Conservation (phyloP, 768 basidiomycete species). For the Xerocomus potaroensis region DNA sequence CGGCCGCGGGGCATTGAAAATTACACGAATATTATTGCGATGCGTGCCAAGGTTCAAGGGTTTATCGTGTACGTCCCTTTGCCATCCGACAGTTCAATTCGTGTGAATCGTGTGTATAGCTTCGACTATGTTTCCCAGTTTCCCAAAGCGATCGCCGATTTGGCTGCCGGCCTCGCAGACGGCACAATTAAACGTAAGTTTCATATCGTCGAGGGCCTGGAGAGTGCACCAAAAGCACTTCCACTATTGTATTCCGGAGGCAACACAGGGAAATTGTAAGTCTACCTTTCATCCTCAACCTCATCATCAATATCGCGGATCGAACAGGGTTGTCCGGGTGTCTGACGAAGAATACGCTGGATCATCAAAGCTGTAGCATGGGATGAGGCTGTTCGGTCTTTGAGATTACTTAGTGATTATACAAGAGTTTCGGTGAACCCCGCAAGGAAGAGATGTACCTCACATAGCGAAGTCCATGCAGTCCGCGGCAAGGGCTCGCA, state of each 20-base stretch:
- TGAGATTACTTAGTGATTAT: background rate
- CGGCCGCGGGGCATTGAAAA: slow-evolving; percentile 63
- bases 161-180: slow-evolving; percentile 53
- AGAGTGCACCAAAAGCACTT: slow-evolving; percentile 67
- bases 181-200: slow-evolving; percentile 78
- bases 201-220: slow-evolving; percentile 72
- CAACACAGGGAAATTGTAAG: slow-evolving; percentile 75
- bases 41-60: slow-evolving; percentile 77
- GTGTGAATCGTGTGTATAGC: slow-evolving; percentile 35
- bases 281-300: background rate
- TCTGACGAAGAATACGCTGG: slow-evolving; percentile 34
- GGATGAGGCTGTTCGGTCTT: background rate
- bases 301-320: slow-evolving; percentile 3
- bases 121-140: slow-evolving; percentile 70
- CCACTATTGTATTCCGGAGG: slow-evolving; percentile 69
- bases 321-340: slow-evolving; percentile 53
- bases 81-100: too few species aligned
- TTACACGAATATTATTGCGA: slow-evolving; percentile 66
- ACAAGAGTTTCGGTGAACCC: too few species aligned
- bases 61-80: slow-evolving; percentile 65
- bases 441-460: slow-evolving; percentile 13
- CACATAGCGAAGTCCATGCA: slow-evolving; percentile 3
- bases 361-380: slow-evolving; percentile 5
- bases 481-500: background rate
- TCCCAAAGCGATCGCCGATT: slow-evolving; percentile 51